phyloP scores from a whole-genome alignment of 305 asterid species.

The Fraxinus floribunda region DNA sequence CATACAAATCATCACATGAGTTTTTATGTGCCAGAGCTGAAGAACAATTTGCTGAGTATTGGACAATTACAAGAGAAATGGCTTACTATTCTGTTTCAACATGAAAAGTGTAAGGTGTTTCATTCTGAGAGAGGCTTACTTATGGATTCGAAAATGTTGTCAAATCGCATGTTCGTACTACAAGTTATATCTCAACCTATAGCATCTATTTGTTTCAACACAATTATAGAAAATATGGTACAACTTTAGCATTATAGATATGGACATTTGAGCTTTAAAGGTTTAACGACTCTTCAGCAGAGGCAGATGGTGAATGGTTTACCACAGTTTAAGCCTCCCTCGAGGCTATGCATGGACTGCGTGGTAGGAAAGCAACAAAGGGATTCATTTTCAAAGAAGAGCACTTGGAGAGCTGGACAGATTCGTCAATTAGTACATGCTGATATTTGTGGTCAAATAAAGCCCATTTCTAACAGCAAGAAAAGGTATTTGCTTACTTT shows the following conservation, averaged over 20 bases:
- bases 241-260: not conserved
- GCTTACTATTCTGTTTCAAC: not conserved
- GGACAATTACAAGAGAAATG: not conserved
- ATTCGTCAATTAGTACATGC: not conserved
- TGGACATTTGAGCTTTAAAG: not conserved
- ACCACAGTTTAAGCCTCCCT: not conserved
- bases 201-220: not conserved
- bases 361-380: too few relatives aligned
- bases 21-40: not conserved
- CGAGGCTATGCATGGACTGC: not conserved
- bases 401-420: not conserved
- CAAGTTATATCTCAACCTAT: not conserved
- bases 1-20: not conserved
- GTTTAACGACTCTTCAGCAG: not conserved
- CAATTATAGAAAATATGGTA: too few relatives aligned
- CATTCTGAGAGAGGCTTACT: not conserved
- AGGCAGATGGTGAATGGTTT: not conserved
- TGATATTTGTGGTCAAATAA: not conserved
- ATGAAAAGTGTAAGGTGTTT: not conserved
- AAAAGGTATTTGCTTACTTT: not conserved
- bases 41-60: not conserved
- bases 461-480: not conserved
- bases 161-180: not conserved
- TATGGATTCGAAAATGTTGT: not conserved
- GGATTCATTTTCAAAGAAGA: too few relatives aligned